Evolutionary conservation across 805 yeast species (phyloP).

Genomic region (Brettanomyces anomalus): DNA sequence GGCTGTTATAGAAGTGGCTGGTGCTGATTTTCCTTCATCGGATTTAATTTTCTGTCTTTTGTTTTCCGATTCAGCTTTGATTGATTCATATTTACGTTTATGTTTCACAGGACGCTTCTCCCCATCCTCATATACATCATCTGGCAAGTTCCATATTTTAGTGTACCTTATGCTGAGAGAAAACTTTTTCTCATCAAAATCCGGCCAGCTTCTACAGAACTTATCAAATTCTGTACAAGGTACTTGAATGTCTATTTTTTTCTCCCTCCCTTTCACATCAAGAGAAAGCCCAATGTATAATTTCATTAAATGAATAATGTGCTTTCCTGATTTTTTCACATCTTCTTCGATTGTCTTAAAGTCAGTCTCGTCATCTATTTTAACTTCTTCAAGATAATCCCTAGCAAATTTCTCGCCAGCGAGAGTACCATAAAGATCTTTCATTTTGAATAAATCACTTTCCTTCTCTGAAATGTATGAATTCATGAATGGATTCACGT

Average conservation of each 20-base stretch:
- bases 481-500: conserved; percentile 62
- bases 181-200: conserved; percentile 52
- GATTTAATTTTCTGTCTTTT: conserved; percentile 24
- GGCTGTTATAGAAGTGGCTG: conserved; percentile 3
- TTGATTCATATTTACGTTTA: conserved; percentile 35
- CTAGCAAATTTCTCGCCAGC: conserved; percentile 39
- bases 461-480: conserved; percentile 35
- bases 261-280: conserved; percentile 40
- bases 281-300: conserved; percentile 73
- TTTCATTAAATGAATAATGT: conserved; percentile 53
- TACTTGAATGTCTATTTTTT: conserved; percentile 72
- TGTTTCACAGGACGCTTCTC: conserved; percentile 67
- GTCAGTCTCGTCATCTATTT: conserved; percentile 23
- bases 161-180: conserved; percentile 63
- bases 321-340: conserved; percentile 17
- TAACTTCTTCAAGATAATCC: conserved; percentile 24
- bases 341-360: conserved; percentile 20
- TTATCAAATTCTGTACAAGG: conserved; percentile 87
- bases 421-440: conserved; percentile 43
- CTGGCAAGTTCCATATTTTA: conserved; percentile 73
- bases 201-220: conserved; percentile 65
- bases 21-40: too few species aligned
- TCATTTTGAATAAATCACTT: conserved; percentile 27
- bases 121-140: conserved; percentile 73
- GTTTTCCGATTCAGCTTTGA: conserved; percentile 23